A percentile compares a stretch with the other conserved stretches of the same genome.
Evolutionary conservation across 192 early-diverging fungal species (phyloP).

Genomic region (Backusella sp.): DNA sequence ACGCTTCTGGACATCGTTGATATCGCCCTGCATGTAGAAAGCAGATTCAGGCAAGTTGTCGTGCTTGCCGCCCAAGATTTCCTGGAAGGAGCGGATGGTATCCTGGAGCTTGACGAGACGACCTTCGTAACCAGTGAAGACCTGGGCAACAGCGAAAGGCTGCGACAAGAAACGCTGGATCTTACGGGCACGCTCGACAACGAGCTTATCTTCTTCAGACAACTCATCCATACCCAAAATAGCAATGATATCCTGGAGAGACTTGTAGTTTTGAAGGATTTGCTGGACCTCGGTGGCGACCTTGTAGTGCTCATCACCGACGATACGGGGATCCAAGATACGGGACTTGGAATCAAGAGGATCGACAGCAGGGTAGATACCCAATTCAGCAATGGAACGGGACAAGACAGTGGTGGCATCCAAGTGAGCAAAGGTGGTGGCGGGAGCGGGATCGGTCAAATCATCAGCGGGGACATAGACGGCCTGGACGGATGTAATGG

Average conservation of each 20-base stretch:
- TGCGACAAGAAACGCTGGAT: constrained; percentile 99
- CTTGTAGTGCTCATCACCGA: constrained; percentile 94
- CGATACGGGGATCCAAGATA: constrained; percentile 96
- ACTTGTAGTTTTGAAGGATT: constrained; percentile 99
- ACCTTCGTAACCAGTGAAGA: constrained; percentile 98
- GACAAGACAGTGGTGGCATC: no score
- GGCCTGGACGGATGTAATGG: no score
- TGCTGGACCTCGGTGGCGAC: constrained; percentile 92
- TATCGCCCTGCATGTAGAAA: constrained; percentile 98
- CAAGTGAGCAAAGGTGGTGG: no score
- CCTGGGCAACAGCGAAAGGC: constrained; percentile 95
- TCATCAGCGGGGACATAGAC: no score
- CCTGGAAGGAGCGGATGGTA: constrained; percentile 96
- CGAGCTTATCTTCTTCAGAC: constrained; percentile 87
- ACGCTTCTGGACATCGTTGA: constrained; percentile 91
- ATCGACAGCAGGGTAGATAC: no score
- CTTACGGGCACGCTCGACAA: constrained; percentile 99
- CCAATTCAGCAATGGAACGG: no score
- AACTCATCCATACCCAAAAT: constrained; percentile 99
- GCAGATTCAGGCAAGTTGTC: constrained; percentile 92
- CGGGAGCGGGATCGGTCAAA: no score
- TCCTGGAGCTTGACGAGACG: constrained; percentile 87
- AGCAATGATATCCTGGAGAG: constrained; percentile 99
- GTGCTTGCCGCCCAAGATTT: constrained; percentile 96
- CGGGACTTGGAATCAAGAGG: constrained; percentile 97